phyloP scores from a whole-genome alignment of 1,284 basidiomycete species.

The Ceratobasidium theobromae region DNA sequence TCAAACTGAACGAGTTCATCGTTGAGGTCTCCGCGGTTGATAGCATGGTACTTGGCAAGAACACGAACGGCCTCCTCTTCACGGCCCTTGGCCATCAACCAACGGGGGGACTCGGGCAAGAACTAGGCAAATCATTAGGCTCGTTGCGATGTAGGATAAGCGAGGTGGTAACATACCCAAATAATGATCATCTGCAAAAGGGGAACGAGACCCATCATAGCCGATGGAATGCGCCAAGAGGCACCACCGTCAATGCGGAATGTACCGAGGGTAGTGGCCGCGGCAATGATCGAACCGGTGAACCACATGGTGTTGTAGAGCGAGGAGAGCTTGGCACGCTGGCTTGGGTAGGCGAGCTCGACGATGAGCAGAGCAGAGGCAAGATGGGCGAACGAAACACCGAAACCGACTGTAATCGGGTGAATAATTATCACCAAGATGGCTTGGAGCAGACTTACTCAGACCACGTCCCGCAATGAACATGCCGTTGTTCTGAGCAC shows the following conservation, averaged over 20 bases:
- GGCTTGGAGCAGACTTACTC: conserved; percentile 36
- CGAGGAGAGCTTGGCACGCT: conserved; percentile 55
- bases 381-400: conserved; percentile 51
- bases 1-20: conserved; percentile 44
- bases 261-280: conserved; percentile 38
- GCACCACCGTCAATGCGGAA: conserved; percentile 41
- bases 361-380: conserved; percentile 54
- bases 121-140: conserved; percentile 2
- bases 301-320: conserved; percentile 60
- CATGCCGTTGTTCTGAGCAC: conserved; percentile 41
- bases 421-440: conserved; percentile 39
- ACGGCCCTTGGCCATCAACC: conserved; percentile 39
- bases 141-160: not conserved
- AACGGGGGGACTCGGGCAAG: conserved; percentile 36
- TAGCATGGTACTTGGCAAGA: conserved; percentile 37
- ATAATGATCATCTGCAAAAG: conserved; percentile 56
- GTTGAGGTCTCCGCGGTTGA: conserved; percentile 34
- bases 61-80: conserved; percentile 35
- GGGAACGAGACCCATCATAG: conserved; percentile 61
- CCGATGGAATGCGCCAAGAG: conserved; percentile 61
- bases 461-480: conserved; percentile 39
- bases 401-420: conserved; percentile 55
- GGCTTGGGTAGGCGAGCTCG: conserved; percentile 57
- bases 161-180: conserved; percentile 39
- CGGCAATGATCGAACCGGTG: conserved; percentile 40